Evolutionary conservation across 352 stramenopile species (phyloP), one percentile per base, ranked within the genome.

Genomic region (Phytophthora sp.): DNA sequence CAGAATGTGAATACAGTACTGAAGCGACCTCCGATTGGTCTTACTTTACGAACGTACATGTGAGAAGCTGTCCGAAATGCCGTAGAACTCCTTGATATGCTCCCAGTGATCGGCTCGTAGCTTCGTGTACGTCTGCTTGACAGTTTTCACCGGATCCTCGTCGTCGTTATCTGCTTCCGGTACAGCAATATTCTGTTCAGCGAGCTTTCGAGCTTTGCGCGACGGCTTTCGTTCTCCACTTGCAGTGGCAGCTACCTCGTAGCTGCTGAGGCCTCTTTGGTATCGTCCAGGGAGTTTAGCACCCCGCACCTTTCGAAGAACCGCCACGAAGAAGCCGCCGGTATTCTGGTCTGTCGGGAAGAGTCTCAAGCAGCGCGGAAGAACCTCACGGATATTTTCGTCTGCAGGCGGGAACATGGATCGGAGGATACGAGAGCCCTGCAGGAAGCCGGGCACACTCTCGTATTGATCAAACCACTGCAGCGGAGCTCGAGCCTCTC

Each of bases 261-360:
- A 87, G 24, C 79, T 80, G n/a, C 71, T 44, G 0, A 91, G 66
- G 0, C 81, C 79, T 11, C 29, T 46, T 38, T 91, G 68, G 6
- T 63, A 26, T 26, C 62, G 66, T 3, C 71, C 77, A 39, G 76
- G 70, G 1, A 90, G 62, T 9, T 41, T 59, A 46, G 27, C 41
- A 20, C 50, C 49, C 3, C 24, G 41, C 11, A 67, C 53, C 60
- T 98, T 98, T 29, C 86, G 69, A 24, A 99, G 77, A 7, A 99
- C 79, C 20, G 93, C 91, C 15, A 99, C 84, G 71, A 99, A 99
- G 74, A 99, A 99, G 16, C 97, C 97, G 27, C 97, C 97, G 1
- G 96, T 98, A 72, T 99, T 94, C 52, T 99, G 89, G 75, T 99
- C 96, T 20, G 98, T 98, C 4, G 98, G 98, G 46, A 99, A 90